Base-by-base conservation (phyloP, 2,329 filamentous ascomycete species). In the Stagonosporopsis rhizophila region DNA sequence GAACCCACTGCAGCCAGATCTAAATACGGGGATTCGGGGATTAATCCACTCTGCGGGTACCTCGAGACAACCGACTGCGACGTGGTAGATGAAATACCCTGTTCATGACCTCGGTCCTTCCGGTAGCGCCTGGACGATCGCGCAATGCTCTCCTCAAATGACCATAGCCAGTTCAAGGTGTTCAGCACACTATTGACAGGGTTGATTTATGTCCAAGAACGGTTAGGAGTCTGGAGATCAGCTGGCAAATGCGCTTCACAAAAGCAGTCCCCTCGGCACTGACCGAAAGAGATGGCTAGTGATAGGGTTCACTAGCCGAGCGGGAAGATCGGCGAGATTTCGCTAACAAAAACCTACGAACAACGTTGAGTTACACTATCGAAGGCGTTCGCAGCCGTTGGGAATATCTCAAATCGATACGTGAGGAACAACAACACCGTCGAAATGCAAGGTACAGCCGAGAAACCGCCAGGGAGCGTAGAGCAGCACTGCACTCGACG, bases 321-420 rank as follows among this genome's bases (percentile, higher is more conserved):
- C 35, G 19, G 19, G 17, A 38, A 20, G 17, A 11, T 38, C 30
- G n/a, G n/a, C n/a, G 30, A 32, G 30, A n/a, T 15, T 32, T 32
- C 14, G 30, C 19, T 20, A 20, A 14, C n/a, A 12, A 20, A 38
- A 38, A 19, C 17, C 35, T 38, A 19, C 17, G 35, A 38, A 19
- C 17, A 11, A 17, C 35, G 35, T 38, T 22, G 28, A 30, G 19
- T 32, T 20, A 25, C 22, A 39, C 23, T 44, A 39, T 44, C 14
- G 40, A 44, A 39, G 34, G 40, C 32, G 40, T 39, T 34, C 40
- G 40, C 40, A 45, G 40, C 22, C 30, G 39, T 30, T 19, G 35
- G 34, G 27, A 9, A 25, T n/a, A n/a, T n/a, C 17, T 25, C 25
- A 2, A 12, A 20, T 34, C 23, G 34, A 32, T 15, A 39, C 28